Conservation (phyloP, 2,329 filamentous ascomycete genomes). For the Ciborinia camelliae region DNA sequence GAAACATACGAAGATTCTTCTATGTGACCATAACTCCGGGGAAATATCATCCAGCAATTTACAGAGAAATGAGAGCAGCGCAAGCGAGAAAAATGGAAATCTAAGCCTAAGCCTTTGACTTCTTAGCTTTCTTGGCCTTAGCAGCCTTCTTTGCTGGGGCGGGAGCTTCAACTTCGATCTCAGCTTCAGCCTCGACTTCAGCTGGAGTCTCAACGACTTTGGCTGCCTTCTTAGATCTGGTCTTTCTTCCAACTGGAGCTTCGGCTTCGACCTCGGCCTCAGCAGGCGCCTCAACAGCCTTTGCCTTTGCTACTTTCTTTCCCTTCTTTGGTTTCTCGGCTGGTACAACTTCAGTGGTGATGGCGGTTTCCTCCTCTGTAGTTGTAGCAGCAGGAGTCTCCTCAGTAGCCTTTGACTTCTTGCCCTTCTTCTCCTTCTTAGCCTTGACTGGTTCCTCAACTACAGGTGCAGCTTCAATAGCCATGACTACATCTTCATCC, state of each 20-base stretch:
- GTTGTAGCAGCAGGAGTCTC: slow-evolving; percentile 27
- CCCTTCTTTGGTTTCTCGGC: slow-evolving; percentile 30
- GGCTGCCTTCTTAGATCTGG: neutral
- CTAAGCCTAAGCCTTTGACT: neutral
- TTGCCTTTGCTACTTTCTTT: slow-evolving; percentile 36
- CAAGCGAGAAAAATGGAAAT: neutral
- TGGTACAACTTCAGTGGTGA: slow-evolving; percentile 43
- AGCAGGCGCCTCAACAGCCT: slow-evolving; percentile 2
- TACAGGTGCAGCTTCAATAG: slow-evolving; percentile 34
- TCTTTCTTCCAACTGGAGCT: slow-evolving; percentile 1
- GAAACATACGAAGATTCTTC: slow-evolving; percentile 9
- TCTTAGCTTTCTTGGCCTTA: slow-evolving; percentile 8
- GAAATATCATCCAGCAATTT: slow-evolving; percentile 11
- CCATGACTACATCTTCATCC: slow-evolving; percentile 28
- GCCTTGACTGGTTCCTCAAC: slow-evolving; percentile 18
- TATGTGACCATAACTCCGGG: slow-evolving; percentile 11
- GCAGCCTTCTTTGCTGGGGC: neutral
- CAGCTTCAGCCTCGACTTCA: neutral
- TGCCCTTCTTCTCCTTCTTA: slow-evolving; percentile 32
- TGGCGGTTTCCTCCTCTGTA: slow-evolving; percentile 29
- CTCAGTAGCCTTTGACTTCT: slow-evolving; percentile 26
- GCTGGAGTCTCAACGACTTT: neutral
- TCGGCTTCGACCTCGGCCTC: neutral
- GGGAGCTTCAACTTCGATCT: neutral
- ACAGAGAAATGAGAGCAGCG: neutral